phyloP scores from a whole-genome alignment of 345 rosid genomes.

The Camelina sativa region DNA sequence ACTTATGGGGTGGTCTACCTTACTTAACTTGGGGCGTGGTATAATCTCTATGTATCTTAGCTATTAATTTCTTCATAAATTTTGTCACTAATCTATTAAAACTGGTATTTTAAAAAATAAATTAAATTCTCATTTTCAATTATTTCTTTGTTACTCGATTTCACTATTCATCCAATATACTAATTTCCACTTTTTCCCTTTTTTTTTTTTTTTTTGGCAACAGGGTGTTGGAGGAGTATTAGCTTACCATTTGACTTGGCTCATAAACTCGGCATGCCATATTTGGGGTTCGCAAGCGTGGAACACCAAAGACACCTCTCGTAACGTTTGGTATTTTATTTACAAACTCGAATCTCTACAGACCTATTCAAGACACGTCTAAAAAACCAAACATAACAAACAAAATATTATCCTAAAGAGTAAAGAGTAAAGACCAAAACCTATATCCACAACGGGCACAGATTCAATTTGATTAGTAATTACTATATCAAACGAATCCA shows the following conservation, averaged over 20 bases:
- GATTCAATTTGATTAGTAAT: not conserved
- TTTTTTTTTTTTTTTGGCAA: no score
- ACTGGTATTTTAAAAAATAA: no score
- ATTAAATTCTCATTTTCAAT: no score
- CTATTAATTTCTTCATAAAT: no score
- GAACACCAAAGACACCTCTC: not conserved
- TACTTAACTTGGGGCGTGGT: not conserved
- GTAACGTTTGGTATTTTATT: not conserved
- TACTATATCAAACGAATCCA: not conserved
- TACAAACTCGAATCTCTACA: not conserved
- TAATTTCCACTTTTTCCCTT: no score
- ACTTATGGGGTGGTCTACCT: conserved; percentile 7
- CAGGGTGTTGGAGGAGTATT: not conserved
- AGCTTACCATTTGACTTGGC: not conserved
- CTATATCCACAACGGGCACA: not conserved
- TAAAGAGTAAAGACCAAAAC: no score
- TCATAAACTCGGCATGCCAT: not conserved
- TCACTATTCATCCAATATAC: no score
- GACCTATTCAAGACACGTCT: not conserved
- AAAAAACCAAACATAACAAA: no score
- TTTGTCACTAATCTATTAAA: no score
- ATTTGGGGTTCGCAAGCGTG: not conserved
- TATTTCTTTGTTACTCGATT: no score
- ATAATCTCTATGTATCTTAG: not conserved
- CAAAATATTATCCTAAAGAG: not conserved